Percentiles rank a stretch among this genome's conserved stretches.
phyloP scores from a whole-genome alignment of 176 grass and related monocot species.

The Eleusine indica region DNA sequence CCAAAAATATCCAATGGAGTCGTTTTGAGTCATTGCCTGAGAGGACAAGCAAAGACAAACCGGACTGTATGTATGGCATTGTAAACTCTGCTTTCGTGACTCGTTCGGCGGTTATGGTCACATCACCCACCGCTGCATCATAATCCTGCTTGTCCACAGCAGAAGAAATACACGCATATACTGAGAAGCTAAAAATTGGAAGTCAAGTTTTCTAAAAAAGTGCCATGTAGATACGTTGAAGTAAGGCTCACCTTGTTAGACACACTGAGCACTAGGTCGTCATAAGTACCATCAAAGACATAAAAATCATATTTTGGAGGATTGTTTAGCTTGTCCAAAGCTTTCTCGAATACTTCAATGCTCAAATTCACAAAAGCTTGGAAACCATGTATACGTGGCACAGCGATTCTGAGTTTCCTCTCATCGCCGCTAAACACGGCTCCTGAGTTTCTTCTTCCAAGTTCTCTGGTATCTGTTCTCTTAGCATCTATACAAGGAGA shows the following conservation, averaged over 20 bases:
- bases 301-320: too few relatives aligned
- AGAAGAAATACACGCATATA: too few relatives aligned
- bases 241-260: conserved; percentile 46
- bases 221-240: too few relatives aligned
- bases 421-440: neutral
- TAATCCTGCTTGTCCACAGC: neutral
- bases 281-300: conserved; percentile 43
- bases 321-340: conserved; percentile 17
- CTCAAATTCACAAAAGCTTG: conserved; percentile 49
- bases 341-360: conserved; percentile 67
- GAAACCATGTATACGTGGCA: conserved; percentile 54
- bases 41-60: conserved; percentile 62
- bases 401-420: conserved; percentile 45
- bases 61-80: conserved; percentile 67
- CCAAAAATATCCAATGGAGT: conserved; percentile 68
- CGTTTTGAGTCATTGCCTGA: conserved; percentile 27
- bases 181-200: too few relatives aligned
- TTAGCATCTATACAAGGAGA: too few relatives aligned
- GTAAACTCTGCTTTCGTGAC: conserved; percentile 59
- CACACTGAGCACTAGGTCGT: conserved; percentile 59
- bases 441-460: too few relatives aligned
- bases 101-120: conserved; percentile 53
- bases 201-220: too few relatives aligned
- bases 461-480: too few relatives aligned
- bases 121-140: conserved; percentile 62